Conservation (phyloP, 23 red algal genomes). For the Gracilaria gracilis region DNA sequence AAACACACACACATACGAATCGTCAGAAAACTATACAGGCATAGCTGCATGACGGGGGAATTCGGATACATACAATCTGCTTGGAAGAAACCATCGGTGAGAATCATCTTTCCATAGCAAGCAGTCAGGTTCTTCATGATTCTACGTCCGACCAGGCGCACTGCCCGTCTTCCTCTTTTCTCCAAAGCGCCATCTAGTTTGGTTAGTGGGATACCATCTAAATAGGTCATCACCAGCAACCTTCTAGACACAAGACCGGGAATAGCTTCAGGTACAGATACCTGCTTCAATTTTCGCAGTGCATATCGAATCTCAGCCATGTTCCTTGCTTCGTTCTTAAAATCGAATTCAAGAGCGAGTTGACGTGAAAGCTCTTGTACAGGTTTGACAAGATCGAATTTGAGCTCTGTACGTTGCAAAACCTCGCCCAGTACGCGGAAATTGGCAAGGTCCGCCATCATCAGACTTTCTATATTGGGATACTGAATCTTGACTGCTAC, state of each 20-base stretch:
- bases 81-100: constrained; percentile 88
- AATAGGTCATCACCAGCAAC: constrained; percentile 80
- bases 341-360: constrained; percentile 84
- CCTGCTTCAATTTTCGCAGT: constrained; percentile 1
- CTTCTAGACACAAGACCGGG: constrained; percentile 54
- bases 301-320: constrained; percentile 58
- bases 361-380: constrained; percentile 76
- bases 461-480: constrained; percentile 68
- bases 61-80: constrained; percentile 71
- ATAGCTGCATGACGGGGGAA: neutral
- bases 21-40: neutral
- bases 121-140: constrained; percentile 67
- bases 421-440: constrained; percentile 70
- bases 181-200: constrained; percentile 40
- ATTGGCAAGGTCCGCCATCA: constrained; percentile 83
- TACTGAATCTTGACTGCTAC: constrained; percentile 88
- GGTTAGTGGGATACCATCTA: constrained; percentile 81
- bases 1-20: constrained; percentile 6
- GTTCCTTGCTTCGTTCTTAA: constrained; percentile 65
- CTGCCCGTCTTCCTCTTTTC: constrained; percentile 21
- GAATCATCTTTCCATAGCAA: constrained; percentile 89
- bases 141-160: constrained; percentile 39
- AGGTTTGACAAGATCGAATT: constrained; percentile 80
- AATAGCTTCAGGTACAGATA: constrained; percentile 61
- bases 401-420: constrained; percentile 76